Conservation (phyloP, 257 asterid species). For the Nicotiana benthamiana region DNA sequence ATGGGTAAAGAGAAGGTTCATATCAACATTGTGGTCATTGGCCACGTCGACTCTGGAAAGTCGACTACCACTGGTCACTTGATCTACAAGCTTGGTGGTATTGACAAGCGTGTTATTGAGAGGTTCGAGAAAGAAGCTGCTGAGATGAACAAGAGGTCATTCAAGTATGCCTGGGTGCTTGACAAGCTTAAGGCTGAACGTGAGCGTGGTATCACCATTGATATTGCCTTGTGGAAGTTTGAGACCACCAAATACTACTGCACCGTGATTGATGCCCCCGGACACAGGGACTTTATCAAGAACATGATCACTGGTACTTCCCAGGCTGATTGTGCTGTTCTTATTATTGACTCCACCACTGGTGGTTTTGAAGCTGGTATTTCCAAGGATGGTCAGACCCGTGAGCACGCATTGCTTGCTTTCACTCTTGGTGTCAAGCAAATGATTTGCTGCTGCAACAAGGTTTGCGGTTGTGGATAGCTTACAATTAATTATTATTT, state of each 20-base stretch:
- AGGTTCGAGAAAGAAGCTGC: slow-evolving; percentile 88
- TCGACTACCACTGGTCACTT: slow-evolving; percentile 47
- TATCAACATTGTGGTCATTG: slow-evolving; percentile 44
- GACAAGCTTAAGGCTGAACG: slow-evolving; percentile 95
- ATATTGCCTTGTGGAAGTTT: slow-evolving; percentile 83
- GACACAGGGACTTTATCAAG: slow-evolving; percentile 79
- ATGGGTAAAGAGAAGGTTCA: slow-evolving; percentile 41
- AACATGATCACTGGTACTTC: slow-evolving; percentile 90
- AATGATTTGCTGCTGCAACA: slow-evolving; percentile 77
- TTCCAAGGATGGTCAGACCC: slow-evolving; percentile 85
- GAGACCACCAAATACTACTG: slow-evolving; percentile 85
- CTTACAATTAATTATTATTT: neutral
- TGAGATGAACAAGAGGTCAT: slow-evolving; percentile 84
- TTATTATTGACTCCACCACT: slow-evolving; percentile 76
- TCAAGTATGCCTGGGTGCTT: slow-evolving; percentile 85
- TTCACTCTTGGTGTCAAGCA: slow-evolving; percentile 82
- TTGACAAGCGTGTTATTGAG: slow-evolving; percentile 80
- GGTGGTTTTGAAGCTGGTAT: slow-evolving; percentile 91
- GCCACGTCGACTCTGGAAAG: slow-evolving; percentile 46
- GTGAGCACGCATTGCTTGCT: slow-evolving; percentile 78
- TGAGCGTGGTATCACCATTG: slow-evolving; percentile 85
- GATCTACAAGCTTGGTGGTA: slow-evolving; percentile 82
- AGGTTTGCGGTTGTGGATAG: slow-evolving; percentile 21
- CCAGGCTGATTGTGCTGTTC: slow-evolving; percentile 82
- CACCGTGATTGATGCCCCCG: slow-evolving; percentile 87